Base-by-base conservation (phyloP, 2,329 filamentous ascomycete genomes). In the Stromatinia cepivora region DNA sequence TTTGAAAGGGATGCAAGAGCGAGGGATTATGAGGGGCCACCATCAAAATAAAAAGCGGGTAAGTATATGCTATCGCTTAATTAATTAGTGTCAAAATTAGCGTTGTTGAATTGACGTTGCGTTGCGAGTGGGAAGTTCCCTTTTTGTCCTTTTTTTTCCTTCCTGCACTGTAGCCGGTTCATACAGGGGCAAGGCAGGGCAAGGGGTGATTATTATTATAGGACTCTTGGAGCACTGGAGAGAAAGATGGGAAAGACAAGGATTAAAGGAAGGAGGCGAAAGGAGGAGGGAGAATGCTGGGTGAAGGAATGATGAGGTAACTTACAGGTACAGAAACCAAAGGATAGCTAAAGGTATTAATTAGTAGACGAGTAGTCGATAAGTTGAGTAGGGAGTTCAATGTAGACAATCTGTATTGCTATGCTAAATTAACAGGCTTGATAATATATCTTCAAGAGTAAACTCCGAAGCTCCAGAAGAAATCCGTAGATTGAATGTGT, bases 21-120 rank as follows among this genome's bases (percentile, higher is more conserved):
- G n/a, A 31, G n/a, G n/a, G n/a, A 45, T 17, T 58, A 58, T 39
- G 56, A 42, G 57, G 57, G 57, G 39, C 42, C 57, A 61, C 57
- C 25, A 46, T 42, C 25, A 46, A 34, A n/a, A 34, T 4, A n/a
- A 46, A 61, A 61, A 17, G 58, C 42, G 58, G 58, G 31, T 48
- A n/a, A 8, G 42, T 53, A 20, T 22, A 28, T 58, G 53, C 28
- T 13, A 48, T 67, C 65, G 65, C 65, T 67, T 67, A 52, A 61
- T 50, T 9, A 22, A 31, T 61, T 61, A 48, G 59, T 50, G 15
- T 62, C 15, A 36, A 2, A 17, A 20, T 59, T 59, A 45, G 52
- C 63, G 50, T 65, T 25, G 36, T 57, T 31, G 50, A 46, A 54
- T 39, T 57, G 63, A 66, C 50, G 63, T 57, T 66, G 36, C n/a